Evolutionary conservation across 768 basidiomycete species (phyloP).

Genomic region (Rhizopogon roseolus): DNA sequence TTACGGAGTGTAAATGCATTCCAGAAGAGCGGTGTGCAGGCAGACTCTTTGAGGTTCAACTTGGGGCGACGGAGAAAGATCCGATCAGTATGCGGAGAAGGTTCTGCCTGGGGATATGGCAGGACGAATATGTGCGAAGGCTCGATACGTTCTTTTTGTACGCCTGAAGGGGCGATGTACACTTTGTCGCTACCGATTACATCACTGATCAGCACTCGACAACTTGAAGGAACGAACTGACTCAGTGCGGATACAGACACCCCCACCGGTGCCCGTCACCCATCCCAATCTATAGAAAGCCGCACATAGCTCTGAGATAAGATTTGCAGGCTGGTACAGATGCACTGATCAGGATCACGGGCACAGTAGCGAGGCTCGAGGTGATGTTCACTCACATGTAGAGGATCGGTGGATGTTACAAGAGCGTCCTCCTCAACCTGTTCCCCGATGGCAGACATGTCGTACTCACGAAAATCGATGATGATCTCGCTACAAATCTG

Average conservation of each 20-base stretch:
- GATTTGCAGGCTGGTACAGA: slow-evolving; percentile 71
- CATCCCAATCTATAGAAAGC: slow-evolving; percentile 86
- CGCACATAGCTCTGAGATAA: slow-evolving; percentile 81
- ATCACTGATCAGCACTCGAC: background rate
- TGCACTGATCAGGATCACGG: background rate
- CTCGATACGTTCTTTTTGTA: slow-evolving; percentile 85
- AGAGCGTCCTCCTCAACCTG: slow-evolving; percentile 38
- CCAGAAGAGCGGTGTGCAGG: slow-evolving; percentile 90
- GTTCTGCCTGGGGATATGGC: slow-evolving; percentile 62
- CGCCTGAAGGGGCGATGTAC: slow-evolving; percentile 84
- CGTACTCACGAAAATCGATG: background rate
- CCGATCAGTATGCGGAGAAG: slow-evolving; percentile 62
- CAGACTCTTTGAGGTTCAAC: slow-evolving; percentile 72
- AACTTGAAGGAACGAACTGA: slow-evolving; percentile 24
- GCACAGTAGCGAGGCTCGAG: background rate
- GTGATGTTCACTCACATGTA: slow-evolving; percentile 43
- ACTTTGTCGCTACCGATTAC: slow-evolving; percentile 55
- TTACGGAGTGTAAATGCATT: slow-evolving; percentile 78
- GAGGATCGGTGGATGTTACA: slow-evolving; percentile 55
- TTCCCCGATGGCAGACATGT: background rate
- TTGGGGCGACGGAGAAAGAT: slow-evolving; percentile 75
- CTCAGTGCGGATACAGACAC: slow-evolving; percentile 72
- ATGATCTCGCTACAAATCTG: too few species aligned
- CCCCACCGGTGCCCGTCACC: slow-evolving; percentile 89
- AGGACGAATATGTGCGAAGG: slow-evolving; percentile 86